Evolutionary conservation across 2,329 filamentous ascomycete genomes (phyloP).

Genomic region (Huntiella bhutanensis): DNA sequence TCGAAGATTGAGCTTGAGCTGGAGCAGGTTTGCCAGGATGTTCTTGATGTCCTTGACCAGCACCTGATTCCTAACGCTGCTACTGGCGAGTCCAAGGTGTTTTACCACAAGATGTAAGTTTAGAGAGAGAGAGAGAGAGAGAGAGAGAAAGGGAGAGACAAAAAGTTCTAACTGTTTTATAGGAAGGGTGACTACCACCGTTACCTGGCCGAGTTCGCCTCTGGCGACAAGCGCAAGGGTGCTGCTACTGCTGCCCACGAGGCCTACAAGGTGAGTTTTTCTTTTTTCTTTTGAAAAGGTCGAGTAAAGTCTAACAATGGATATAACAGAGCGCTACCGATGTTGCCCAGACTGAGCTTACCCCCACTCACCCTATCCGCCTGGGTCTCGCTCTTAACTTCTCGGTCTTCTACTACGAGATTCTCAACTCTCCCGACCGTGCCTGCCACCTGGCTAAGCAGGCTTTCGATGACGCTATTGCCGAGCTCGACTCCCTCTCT

Average conservation of each 20-base stretch:
- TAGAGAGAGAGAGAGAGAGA: no score
- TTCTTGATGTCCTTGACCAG: conserved; percentile 84
- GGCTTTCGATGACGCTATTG: conserved; percentile 96
- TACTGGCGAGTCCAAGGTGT: conserved; percentile 96
- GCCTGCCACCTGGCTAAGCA: conserved; percentile 98
- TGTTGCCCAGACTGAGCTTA: conserved; percentile 92
- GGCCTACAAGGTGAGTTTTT: conserved; percentile 73
- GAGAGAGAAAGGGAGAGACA: no score
- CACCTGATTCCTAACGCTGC: conserved; percentile 89
- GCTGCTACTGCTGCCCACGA: conserved; percentile 76
- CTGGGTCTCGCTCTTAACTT: conserved; percentile 97
- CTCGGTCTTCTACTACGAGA: conserved; percentile 99
- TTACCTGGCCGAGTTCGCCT: conserved; percentile 84
- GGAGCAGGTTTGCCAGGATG: conserved; percentile 95
- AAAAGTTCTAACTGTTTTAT: conserved; percentile 12
- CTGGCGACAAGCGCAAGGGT: conserved; percentile 78
- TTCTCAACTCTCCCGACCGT: conserved; percentile 93
- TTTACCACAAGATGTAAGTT: conserved; percentile 98
- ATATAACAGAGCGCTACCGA: conserved; percentile 71
- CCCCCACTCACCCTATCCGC: conserved; percentile 93
- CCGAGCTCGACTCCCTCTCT: conserved; percentile 91
- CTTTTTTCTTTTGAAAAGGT: no score
- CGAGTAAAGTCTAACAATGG: conserved; percentile 5
- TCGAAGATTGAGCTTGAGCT: conserved; percentile 96
- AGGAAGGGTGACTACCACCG: conserved; percentile 98